Base-by-base conservation (phyloP, 176 grass and related monocot species). In the Secale cereale region DNA sequence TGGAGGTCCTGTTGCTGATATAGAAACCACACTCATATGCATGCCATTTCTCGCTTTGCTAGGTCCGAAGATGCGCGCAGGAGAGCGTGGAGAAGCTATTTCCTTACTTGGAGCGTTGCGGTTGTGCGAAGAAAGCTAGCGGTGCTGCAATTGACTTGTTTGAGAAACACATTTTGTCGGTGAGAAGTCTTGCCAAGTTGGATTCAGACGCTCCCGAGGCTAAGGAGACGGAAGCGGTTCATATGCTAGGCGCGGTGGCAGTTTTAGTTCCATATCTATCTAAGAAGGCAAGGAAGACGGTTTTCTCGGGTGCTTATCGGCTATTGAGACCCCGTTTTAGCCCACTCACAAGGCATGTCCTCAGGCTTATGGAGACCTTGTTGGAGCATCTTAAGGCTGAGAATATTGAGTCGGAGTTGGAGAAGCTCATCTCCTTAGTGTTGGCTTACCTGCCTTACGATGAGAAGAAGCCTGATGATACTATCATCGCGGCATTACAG, bases 51-150 rank as follows among this genome's bases (percentile, higher is more conserved):
- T 76, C 35, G 7, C 83, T 20, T 60, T 72, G 76, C 40, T 81
- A 98, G 96, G 96, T 98, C 40, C 81, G 96, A 32, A 98, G 88
- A 84, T 91, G 91, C 68, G 96, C 93, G 4, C 96, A 95, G 78
- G 85, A 91, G 81, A 85, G 86, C 22, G 87, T 87, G 3, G 89
- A 92, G 70, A 95, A 89, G 76, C 74, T 92, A 23, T 98, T 98
- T 83, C 69, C 41, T 25, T 78, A 80, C 77, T 59, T 98, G 86
- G 87, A 87, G 61, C 78, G 52, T 54, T 87, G 78, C 56, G 74
- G 70, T 4, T 85, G 76, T 85, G 82, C 75, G 46, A 98, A 92
- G 86, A 94, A 91, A 85, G 89, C 83, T 48, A 88, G 93, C 67
- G 79, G 78, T 78, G 19, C 80, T 83, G 82, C 94, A 20, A 61